Evolutionary conservation across 192 early-diverging fungal genomes (phyloP).

Genomic region (Mortierella claussenii): DNA sequence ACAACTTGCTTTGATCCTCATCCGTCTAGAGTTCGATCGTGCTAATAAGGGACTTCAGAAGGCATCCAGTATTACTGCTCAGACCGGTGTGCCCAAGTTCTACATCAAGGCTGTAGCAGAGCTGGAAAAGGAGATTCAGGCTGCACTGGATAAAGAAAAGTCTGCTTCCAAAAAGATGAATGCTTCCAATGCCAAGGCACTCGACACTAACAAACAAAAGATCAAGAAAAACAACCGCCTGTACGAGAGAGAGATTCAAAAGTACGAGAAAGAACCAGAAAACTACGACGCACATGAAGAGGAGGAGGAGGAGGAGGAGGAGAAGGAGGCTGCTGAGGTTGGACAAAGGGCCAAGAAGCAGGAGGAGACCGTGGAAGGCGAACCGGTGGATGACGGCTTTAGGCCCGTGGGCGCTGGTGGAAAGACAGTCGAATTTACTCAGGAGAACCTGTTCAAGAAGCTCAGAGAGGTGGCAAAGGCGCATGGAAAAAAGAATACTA

Average conservation of each 20-base stretch:
- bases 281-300: slow-evolving; percentile 34
- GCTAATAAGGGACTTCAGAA: slow-evolving; percentile 77
- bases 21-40: slow-evolving; percentile 83
- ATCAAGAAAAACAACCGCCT: slow-evolving; percentile 88
- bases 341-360: slow-evolving; percentile 37
- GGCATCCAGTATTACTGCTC: slow-evolving; percentile 62
- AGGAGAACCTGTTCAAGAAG: slow-evolving; percentile 85
- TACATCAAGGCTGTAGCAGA: slow-evolving; percentile 78
- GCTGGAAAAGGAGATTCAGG: slow-evolving; percentile 83
- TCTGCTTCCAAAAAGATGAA: slow-evolving; percentile 87
- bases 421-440: slow-evolving; percentile 70
- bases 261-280: slow-evolving; percentile 63
- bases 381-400: slow-evolving; percentile 72
- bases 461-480: slow-evolving; percentile 81
- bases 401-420: slow-evolving; percentile 77
- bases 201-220: slow-evolving; percentile 94
- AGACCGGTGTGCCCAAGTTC: slow-evolving; percentile 69
- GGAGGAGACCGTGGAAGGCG: slow-evolving; percentile 56
- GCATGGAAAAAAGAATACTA: slow-evolving; percentile 96
- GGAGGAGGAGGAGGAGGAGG: too few species aligned
- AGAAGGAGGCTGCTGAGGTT: slow-evolving; percentile 16
- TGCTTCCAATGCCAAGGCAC: slow-evolving; percentile 78
- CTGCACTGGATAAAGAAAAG: slow-evolving; percentile 71
- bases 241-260: slow-evolving; percentile 76
- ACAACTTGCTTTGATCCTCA: not conserved